Evolutionary conservation across 805 yeast species (phyloP).

Genomic region (Saccharomycodes ludwigii): DNA sequence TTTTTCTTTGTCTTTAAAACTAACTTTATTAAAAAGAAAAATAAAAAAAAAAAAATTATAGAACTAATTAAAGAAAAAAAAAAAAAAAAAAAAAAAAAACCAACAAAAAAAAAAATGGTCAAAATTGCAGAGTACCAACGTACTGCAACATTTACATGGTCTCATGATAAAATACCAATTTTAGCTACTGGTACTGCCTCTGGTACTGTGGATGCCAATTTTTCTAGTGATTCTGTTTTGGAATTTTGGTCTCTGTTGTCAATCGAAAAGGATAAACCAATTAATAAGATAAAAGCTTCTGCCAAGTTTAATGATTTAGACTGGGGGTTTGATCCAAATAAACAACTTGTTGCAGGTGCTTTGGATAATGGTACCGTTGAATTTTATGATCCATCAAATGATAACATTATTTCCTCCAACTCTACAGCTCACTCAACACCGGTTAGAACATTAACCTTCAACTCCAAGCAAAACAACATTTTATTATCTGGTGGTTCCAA

Average conservation of each 20-base stretch:
- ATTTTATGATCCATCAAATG: conserved; percentile 50
- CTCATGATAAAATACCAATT: conserved; percentile 57
- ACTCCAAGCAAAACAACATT: conserved; percentile 55
- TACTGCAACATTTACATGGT: conserved; percentile 96
- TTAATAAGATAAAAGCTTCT: conserved; percentile 27
- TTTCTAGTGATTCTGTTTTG: conserved; percentile 64
- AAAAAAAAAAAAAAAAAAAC: background rate
- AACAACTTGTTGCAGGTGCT: conserved; percentile 72
- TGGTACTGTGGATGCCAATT: conserved; percentile 85
- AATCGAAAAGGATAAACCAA: conserved; percentile 29
- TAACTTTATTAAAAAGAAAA: too few species aligned
- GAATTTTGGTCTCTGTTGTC: conserved; percentile 66
- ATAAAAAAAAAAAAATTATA: background rate
- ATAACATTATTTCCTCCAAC: conserved; percentile 29
- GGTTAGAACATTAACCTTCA: conserved; percentile 65
- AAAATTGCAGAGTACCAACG: conserved; percentile 72
- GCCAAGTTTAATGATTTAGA: conserved; percentile 69
- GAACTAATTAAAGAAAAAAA: background rate
- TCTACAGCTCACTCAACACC: conserved; percentile 56
- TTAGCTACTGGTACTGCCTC: conserved; percentile 91
- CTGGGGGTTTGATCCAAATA: conserved; percentile 59
- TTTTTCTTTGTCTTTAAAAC: too few species aligned
- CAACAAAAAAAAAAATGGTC: conserved; percentile 36
- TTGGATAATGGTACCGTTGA: conserved; percentile 72
- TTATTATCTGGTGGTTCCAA: conserved; percentile 81